phyloP scores from a whole-genome alignment of 345 rosid species.

The Lumnitzera littorea region DNA sequence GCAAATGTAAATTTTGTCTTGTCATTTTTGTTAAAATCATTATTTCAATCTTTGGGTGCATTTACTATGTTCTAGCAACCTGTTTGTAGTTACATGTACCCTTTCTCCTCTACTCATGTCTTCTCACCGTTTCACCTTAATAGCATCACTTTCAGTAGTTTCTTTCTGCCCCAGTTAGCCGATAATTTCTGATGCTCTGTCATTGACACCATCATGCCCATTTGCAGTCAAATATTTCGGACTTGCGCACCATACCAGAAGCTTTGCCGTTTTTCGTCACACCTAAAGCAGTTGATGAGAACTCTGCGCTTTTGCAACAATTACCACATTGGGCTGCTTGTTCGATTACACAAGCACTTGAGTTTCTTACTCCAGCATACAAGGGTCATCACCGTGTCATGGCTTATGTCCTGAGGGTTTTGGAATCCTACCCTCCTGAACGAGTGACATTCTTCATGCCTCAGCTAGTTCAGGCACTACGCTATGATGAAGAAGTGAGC shows the following conservation, averaged over 20 bases:
- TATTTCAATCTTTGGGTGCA: too few species aligned
- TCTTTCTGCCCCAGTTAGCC: neutral
- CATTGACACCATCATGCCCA: neutral
- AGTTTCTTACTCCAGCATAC: conserved; percentile 86
- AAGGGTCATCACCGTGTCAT: conserved; percentile 99
- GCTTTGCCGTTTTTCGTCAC: conserved; percentile 96
- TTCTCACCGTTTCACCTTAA: too few species aligned
- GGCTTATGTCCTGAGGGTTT: conserved; percentile 97
- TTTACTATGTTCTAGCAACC: too few species aligned
- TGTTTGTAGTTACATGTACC: too few species aligned
- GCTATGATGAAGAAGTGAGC: conserved; percentile 86
- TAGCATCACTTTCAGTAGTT: too few species aligned
- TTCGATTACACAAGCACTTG: conserved; percentile 93
- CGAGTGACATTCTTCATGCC: conserved; percentile 98
- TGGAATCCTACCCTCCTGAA: conserved; percentile 98
- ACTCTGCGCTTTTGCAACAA: conserved; percentile 91
- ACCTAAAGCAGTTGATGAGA: conserved; percentile 89
- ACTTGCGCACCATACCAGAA: conserved; percentile 80
- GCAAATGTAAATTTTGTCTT: too few species aligned
- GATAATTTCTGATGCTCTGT: neutral
- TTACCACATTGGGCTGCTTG: conserved; percentile 99
- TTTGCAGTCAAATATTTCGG: conserved; percentile 70
- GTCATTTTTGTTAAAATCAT: too few species aligned
- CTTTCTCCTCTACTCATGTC: too few species aligned
- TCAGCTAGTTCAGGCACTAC: conserved; percentile 88